Evolutionary conservation across 805 yeast species (phyloP).

Genomic region (Candida montana): DNA sequence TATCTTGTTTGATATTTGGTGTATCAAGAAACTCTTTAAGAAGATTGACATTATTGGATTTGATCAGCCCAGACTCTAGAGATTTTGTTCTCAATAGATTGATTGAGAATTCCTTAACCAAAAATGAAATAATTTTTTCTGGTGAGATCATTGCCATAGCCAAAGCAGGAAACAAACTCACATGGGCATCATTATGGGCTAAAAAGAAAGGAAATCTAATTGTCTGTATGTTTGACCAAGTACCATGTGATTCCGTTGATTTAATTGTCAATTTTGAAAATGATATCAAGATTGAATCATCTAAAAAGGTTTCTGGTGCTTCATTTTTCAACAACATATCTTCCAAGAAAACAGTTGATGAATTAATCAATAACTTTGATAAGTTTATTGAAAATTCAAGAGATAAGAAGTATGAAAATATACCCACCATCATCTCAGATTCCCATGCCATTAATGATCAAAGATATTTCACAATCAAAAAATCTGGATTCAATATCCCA

Average conservation of each 20-base stretch:
- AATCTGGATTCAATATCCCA: constrained; percentile 48
- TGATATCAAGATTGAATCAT: constrained; percentile 14
- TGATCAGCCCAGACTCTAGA: constrained; percentile 72
- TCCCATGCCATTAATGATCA: constrained; percentile 45
- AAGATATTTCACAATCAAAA: constrained; percentile 59
- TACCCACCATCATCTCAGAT: constrained; percentile 26
- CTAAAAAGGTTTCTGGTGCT: constrained; percentile 22
- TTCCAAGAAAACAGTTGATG: constrained; percentile 14
- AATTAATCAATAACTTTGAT: constrained; percentile 26
- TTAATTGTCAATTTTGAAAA: constrained; percentile 33
- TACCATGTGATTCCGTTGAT: constrained; percentile 66
- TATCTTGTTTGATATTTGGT: constrained; percentile 85
- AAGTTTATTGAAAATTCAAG: constrained; percentile 10
- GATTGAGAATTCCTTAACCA: constrained; percentile 27
- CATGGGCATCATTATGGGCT: constrained; percentile 92
- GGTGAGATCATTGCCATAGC: constrained; percentile 83
- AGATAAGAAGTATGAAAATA: constrained; percentile 9
- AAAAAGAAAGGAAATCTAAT: constrained; percentile 65
- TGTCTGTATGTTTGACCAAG: constrained; percentile 84
- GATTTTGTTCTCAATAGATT: constrained; percentile 60
- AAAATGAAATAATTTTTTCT: constrained; percentile 52
- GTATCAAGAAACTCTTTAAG: constrained; percentile 59
- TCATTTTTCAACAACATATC: constrained; percentile 14
- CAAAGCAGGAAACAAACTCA: constrained; percentile 57
- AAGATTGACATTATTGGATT: constrained; percentile 62